A percentile compares a stretch with the other conserved stretches of the same genome.
Conservation (phyloP, 2,329 filamentous ascomycete genomes). For the Tolypocladium nubicola region DNA sequence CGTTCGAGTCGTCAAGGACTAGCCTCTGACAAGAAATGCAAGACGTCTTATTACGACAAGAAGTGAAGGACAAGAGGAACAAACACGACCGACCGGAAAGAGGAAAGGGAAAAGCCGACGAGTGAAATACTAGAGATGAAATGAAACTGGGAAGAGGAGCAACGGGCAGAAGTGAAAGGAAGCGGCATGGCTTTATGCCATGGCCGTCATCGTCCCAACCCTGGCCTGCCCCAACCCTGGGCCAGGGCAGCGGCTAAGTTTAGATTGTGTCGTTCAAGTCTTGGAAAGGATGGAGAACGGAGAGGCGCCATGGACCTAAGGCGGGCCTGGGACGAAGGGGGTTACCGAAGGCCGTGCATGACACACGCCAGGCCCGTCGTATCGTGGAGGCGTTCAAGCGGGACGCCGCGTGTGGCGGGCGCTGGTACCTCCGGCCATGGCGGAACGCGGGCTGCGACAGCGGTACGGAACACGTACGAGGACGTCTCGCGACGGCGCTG, state of each 20-base stretch:
- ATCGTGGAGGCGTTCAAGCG: conserved; percentile 1
- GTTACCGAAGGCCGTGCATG: conserved; percentile 2
- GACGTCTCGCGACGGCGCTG: not conserved
- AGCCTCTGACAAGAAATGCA: conserved; percentile 22
- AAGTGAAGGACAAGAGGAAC: not conserved
- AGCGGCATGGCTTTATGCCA: not conserved
- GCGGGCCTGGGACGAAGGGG: conserved; percentile 2
- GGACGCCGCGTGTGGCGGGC: not conserved
- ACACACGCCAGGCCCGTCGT: conserved; percentile 7
- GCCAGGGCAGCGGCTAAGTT: not conserved
- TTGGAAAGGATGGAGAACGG: not conserved
- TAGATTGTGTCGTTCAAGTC: not conserved
- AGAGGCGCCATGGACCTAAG: not conserved
- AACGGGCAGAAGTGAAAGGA: not conserved
- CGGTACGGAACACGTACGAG: not conserved
- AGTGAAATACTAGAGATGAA: not conserved
- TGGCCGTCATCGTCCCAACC: not conserved
- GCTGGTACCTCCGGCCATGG: not conserved
- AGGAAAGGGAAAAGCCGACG: not conserved
- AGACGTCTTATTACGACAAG: not conserved
- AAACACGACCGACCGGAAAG: not conserved
- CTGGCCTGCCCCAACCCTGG: not conserved
- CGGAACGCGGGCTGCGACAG: not conserved
- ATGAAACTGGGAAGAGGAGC: not conserved
- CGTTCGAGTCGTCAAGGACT: conserved; percentile 26